phyloP scores from a whole-genome alignment of 805 yeast genomes.

The Candida endomychidarum region DNA sequence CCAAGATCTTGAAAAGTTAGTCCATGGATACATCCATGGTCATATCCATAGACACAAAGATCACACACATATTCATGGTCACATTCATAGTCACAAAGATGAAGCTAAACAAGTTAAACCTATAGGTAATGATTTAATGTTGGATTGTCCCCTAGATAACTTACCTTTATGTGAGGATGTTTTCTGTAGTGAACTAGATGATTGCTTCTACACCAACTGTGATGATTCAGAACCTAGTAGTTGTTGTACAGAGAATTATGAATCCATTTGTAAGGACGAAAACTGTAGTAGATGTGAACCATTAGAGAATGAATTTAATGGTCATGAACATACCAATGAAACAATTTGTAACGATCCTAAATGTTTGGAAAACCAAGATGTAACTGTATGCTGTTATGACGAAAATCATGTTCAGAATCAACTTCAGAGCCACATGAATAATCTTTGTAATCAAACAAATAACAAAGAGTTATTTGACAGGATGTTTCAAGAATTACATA shows the following conservation, averaged over 20 bases:
- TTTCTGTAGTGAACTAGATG: slow-evolving; percentile 44
- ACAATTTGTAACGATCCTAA: slow-evolving; percentile 12
- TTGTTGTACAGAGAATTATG: slow-evolving; percentile 9
- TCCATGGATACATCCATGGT: slow-evolving; percentile 63
- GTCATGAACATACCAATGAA: background rate
- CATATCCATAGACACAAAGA: slow-evolving; percentile 63
- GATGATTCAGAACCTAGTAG: slow-evolving; percentile 19
- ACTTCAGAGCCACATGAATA: slow-evolving; percentile 19
- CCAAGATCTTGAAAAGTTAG: slow-evolving; percentile 6
- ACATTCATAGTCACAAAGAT: slow-evolving; percentile 48
- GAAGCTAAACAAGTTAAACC: background rate
- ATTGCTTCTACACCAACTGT: slow-evolving; percentile 40
- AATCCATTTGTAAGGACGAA: slow-evolving; percentile 6
- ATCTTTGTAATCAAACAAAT: slow-evolving; percentile 31
- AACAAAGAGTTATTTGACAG: slow-evolving; percentile 38
- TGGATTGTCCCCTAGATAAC: slow-evolving; percentile 24
- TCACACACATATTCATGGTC: slow-evolving; percentile 68
- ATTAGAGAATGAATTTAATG: background rate
- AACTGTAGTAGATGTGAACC: slow-evolving; percentile 6
- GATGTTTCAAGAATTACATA: slow-evolving; percentile 37
- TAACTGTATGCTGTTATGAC: slow-evolving; percentile 14
- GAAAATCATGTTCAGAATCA: slow-evolving; percentile 13
- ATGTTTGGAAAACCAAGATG: slow-evolving; percentile 11
- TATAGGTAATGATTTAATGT: background rate
- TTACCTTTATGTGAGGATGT: slow-evolving; percentile 40